A percentile compares a stretch with the other conserved stretches of the same genome.
Evolutionary conservation across 2,329 filamentous ascomycete species (phyloP).

Genomic region (Diaporthe batatas): DNA sequence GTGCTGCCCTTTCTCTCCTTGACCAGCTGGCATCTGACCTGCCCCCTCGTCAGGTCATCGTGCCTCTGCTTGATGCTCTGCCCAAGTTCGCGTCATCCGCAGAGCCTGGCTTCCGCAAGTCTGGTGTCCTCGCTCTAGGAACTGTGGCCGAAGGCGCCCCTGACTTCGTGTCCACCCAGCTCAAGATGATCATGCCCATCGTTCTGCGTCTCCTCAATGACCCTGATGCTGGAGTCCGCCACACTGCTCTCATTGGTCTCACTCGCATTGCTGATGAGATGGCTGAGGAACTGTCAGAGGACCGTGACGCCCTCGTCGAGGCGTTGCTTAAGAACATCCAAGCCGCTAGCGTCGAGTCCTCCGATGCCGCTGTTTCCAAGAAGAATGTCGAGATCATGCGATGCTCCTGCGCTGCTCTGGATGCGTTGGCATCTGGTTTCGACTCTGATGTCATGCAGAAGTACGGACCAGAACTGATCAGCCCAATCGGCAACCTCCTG

Average conservation of each 20-base stretch:
- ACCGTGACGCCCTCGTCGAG: conserved; percentile 87
- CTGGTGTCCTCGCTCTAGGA: conserved; percentile 90
- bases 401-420: conserved; percentile 89
- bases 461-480: conserved; percentile 86
- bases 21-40: conserved; percentile 90
- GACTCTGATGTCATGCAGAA: conserved; percentile 83
- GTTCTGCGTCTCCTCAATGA: conserved; percentile 88
- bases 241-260: conserved; percentile 87
- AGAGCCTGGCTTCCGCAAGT: conserved; percentile 85
- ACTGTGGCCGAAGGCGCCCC: conserved; percentile 97
- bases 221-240: conserved; percentile 84
- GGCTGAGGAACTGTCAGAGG: conserved; percentile 86
- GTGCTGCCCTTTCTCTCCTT: conserved; percentile 87
- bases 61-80: conserved; percentile 89
- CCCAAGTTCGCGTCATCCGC: conserved; percentile 82
- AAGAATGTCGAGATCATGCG: conserved; percentile 89
- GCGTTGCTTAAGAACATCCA: conserved; percentile 91
- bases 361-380: conserved; percentile 75
- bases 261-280: conserved; percentile 94
- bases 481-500: conserved; percentile 86
- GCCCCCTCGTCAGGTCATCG: conserved; percentile 92
- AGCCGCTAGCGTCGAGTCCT: conserved; percentile 76
- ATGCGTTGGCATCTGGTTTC: conserved; percentile 89
- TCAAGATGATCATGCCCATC: conserved; percentile 86
- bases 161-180: conserved; percentile 95